These are phyloP conservation scores for Botryotinia globosa DNA, from an alignment of 2,329 filamentous ascomycete species.

Conservation along the genomic window DNA sequence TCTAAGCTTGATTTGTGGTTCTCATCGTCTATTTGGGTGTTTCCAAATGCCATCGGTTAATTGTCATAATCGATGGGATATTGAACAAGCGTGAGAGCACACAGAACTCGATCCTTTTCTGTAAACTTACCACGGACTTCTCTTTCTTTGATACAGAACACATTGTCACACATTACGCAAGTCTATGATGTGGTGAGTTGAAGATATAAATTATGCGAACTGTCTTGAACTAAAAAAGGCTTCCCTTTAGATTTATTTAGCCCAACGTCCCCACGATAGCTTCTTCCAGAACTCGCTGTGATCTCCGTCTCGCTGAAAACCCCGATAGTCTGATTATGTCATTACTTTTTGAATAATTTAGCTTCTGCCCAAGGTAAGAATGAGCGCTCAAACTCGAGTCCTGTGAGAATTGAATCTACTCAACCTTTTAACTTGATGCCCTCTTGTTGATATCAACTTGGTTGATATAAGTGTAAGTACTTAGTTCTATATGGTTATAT, in stretches of 20 bases:
- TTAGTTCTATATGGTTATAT: no score
- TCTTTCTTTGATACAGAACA: neutral
- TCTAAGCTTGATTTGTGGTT: neutral
- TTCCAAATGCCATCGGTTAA: neutral
- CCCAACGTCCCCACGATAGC: neutral
- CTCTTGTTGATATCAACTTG: no score
- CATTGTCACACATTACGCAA: neutral
- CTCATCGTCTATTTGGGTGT: neutral
- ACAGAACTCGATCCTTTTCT: neutral
- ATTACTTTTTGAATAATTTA: neutral
- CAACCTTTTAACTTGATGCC: neutral
- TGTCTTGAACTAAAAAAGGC: neutral
- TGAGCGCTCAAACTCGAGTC: neutral
- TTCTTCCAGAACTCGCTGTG: neutral
- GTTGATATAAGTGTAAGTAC: no score
- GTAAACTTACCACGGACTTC: neutral
- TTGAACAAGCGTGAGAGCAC: neutral
- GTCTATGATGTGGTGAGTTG: neutral
- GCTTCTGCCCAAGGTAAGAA: neutral
- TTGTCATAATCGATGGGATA: neutral
- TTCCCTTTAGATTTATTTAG: neutral
- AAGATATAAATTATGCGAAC: neutral
- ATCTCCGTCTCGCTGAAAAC: fast-evolving
- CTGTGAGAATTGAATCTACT: neutral
- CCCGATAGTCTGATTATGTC: fast-evolving